Base-by-base conservation (phyloP, 192 early-diverging fungal genomes). In the Chytriomyces confervae region DNA sequence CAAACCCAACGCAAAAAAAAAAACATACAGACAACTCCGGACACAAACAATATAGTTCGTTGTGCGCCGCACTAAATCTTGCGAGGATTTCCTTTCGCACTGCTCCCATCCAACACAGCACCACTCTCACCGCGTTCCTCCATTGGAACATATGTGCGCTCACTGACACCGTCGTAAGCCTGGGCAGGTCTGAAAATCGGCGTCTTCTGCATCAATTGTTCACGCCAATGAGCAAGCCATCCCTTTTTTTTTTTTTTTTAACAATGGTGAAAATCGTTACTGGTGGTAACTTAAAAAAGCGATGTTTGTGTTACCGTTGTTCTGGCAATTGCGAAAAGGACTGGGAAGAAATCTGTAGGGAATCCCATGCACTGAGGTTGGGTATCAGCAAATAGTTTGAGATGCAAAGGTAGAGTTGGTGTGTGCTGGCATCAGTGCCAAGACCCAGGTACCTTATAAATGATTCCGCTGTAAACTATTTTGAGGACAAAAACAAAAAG, bases 281-380 rank as follows among this genome's bases (percentile, higher is more conserved):
- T n/a, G n/a, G n/a, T n/a, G n/a, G n/a, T n/a, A n/a, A n/a, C n/a
- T n/a, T n/a, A n/a, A n/a, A n/a, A n/a, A n/a, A n/a, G n/a, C n/a
- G n/a, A n/a, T 36, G 36, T 36, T 36, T 36, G 36, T 36, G 36
- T 36, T 36, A 36, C 36, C 36, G 85, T 79, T 11, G 87, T 78
- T 63, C 90, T 47, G 64, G 81, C 81, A 77, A 85, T 87, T 66
- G 85, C 86, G 80, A 92, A 90, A 29, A 91, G 83, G 1, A 92
- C 91, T 24, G 91, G 91, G 85, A 92, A 92, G 81, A 91, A 89
- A 70, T 92, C 91, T 69, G 87, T 87, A 29, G 91, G 91, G 79
- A 92, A 92, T 6, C 90, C 91, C 86, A 92, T 89, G 13, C 53
- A n/a, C 53, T 57, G 53, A 57, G 53, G 20, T 57, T 57, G 53